Percentiles rank a stretch among this genome's conserved stretches.
Conservation (phyloP, 495 filamentous ascomycete genomes). For the Podospora tetraspora region DNA sequence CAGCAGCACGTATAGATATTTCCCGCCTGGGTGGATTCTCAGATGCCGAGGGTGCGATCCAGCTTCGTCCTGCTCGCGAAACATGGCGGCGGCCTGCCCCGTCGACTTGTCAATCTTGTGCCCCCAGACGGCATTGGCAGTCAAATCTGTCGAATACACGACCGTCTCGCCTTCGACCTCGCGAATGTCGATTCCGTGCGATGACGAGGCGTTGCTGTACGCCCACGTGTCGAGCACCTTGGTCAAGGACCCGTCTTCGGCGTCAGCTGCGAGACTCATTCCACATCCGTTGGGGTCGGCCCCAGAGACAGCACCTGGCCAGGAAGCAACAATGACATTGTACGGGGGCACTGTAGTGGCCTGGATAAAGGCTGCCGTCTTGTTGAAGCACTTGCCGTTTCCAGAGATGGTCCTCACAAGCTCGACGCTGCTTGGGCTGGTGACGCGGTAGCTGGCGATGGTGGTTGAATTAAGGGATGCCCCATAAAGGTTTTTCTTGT, state of each 20-base stretch:
- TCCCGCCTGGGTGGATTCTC: slow-evolving; percentile 24
- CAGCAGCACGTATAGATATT: slow-evolving; percentile 29
- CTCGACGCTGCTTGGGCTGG: slow-evolving; percentile 51
- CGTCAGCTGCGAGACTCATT: slow-evolving; percentile 28
- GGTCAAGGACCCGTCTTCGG: slow-evolving; percentile 23
- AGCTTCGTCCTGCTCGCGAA: neutral
- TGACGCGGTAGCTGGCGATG: slow-evolving; percentile 43
- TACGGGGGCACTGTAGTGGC: slow-evolving; percentile 25
- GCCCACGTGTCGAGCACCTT: slow-evolving; percentile 24
- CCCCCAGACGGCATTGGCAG: slow-evolving; percentile 32
- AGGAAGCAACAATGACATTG: slow-evolving; percentile 30
- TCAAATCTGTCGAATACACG: slow-evolving; percentile 34
- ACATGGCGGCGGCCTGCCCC: slow-evolving; percentile 16
- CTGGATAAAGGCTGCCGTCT: slow-evolving; percentile 27
- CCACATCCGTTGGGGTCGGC: slow-evolving; percentile 26
- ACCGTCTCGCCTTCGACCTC: slow-evolving; percentile 4
- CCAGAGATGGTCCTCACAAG: slow-evolving; percentile 62
- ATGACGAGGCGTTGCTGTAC: slow-evolving; percentile 26
- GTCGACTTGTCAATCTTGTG: slow-evolving; percentile 23
- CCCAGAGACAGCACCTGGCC: slow-evolving; percentile 14
- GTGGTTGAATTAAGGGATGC: slow-evolving; percentile 22
- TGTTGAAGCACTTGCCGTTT: slow-evolving; percentile 44
- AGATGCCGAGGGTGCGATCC: slow-evolving; percentile 29
- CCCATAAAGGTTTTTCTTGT: slow-evolving; percentile 34
- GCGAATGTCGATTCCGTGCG: slow-evolving; percentile 34